phyloP scores from a whole-genome alignment of 2,329 filamentous ascomycete species.

The Rugonectria rugulosa region DNA sequence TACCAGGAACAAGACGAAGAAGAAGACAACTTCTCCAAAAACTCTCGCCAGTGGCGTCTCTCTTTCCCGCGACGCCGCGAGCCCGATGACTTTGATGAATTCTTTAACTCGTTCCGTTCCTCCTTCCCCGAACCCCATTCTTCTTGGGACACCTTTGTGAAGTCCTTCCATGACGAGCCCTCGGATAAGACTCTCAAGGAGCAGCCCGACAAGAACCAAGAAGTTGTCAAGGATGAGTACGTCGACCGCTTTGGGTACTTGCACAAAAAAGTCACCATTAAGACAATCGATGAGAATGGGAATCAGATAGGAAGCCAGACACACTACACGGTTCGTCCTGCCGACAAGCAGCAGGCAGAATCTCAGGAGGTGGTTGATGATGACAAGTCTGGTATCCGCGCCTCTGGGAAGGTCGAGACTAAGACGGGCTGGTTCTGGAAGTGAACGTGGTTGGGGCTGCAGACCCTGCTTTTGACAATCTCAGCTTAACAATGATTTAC shows the following conservation, averaged over 20 bases:
- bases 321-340: conserved; percentile 43
- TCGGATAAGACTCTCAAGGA: conserved; percentile 20
- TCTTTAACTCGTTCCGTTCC: conserved; percentile 50
- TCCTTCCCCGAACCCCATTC: conserved; percentile 47
- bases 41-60: conserved; percentile 12
- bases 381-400: conserved; percentile 22
- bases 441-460: conserved; percentile 24
- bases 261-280: conserved; percentile 51
- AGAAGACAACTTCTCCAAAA: conserved; percentile 19
- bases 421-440: conserved; percentile 53
- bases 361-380: conserved; percentile 25
- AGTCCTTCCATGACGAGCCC: conserved; percentile 40
- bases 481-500: conserved; percentile 26
- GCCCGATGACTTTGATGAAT: conserved; percentile 50
- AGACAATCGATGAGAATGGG: conserved; percentile 51
- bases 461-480: neutral
- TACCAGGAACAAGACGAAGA: conserved; percentile 24
- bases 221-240: conserved; percentile 50
- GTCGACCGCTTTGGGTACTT: conserved; percentile 53
- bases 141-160: conserved; percentile 52
- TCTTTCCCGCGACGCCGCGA: conserved; percentile 12
- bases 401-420: conserved; percentile 32
- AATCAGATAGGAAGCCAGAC: conserved; percentile 50
- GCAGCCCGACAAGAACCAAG: conserved; percentile 38
- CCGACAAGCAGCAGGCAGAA: conserved; percentile 28